Evolutionary conservation across 352 stramenopile species (phyloP), one percentile per base, ranked within the genome.

Genomic region (Phytopythium ostracodes): DNA sequence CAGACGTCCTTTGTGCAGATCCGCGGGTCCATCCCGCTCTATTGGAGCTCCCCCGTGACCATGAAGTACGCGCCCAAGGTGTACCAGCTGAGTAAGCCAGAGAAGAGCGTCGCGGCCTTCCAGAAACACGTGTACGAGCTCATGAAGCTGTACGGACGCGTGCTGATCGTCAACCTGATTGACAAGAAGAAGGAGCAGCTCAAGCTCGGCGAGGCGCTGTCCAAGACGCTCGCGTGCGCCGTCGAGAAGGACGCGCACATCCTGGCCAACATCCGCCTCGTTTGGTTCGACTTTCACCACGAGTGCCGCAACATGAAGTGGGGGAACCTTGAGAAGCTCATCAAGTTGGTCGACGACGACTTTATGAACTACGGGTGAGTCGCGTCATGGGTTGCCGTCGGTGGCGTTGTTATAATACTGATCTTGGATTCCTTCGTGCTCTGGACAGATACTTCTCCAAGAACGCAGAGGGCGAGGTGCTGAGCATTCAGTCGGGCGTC

Each of bases 231-330:
- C 36, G 72, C 73, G 0, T 59, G 75, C 18, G 77, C 81, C 15
- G 75, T 79, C 17, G 79, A 72, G 6, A 70, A 72, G 27, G 73
- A 89, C 61, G 84, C 81, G 46, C 81, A 90, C 54, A 80, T 90
- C 42, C 62, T 90, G 25, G 81, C 79, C 17, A 82, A 72, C 29
- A 66, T 89, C 29, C 77, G 79, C 29, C 72, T 78, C 55, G 79
- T 98, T 38, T 99, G 96, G 96, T 99, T 98, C 71, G 97, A 99
- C 64, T 99, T 99, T 71, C 97, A 99, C 74, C 84, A 90, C 31
- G 94, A 99, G 72, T 98, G 96, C 65, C 93, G 89, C 63, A 84
- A 94, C 54, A 98, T 97, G 76, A 79, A 94, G 72, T 99, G 92
- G 82, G 75, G 86, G 36, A 96, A 97, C 56, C 75, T 99, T 12